Percentiles rank a stretch among this genome's conserved stretches.
Conservation (phyloP, 139 green algal genomes). For the Micractinium conductrix region DNA sequence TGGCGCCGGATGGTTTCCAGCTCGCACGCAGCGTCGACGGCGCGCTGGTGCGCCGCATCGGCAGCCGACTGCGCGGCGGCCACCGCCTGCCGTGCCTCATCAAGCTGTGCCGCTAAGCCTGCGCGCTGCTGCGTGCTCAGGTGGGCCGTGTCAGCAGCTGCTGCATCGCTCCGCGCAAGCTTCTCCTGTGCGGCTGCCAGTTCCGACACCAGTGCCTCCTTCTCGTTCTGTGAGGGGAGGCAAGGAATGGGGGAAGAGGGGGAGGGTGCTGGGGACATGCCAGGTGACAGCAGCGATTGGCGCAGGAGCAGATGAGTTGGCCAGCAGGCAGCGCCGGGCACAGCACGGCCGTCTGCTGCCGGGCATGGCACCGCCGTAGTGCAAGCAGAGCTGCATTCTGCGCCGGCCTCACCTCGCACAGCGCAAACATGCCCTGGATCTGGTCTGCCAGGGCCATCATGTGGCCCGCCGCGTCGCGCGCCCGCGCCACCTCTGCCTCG, state of each 20-base stretch:
- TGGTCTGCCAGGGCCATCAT: conserved; percentile 45
- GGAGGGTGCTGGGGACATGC: too few species aligned
- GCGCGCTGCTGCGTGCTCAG: not conserved
- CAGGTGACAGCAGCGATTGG: too few species aligned
- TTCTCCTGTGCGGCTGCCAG: conserved; percentile 11
- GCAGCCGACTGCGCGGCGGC: conserved; percentile 17
- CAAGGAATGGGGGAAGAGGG: not conserved
- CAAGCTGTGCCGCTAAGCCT: conserved; percentile 31
- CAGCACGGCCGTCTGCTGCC: too few species aligned
- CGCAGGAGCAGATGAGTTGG: too few species aligned
- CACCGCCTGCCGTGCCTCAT: conserved; percentile 32
- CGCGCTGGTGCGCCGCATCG: conserved; percentile 9
- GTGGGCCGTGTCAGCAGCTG: not conserved
- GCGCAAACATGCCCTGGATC: conserved; percentile 41
- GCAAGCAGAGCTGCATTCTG: too few species aligned
- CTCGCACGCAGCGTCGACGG: not conserved
- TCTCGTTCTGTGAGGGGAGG: conserved; percentile 13
- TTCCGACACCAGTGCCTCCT: conserved; percentile 8
- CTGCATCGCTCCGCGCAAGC: conserved; percentile 18
- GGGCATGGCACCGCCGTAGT: too few species aligned
- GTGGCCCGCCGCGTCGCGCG: conserved; percentile 33
- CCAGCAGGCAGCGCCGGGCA: too few species aligned
- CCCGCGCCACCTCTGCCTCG: conserved; percentile 20
- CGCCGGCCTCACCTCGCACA: conserved; percentile 40
- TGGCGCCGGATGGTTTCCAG: conserved; percentile 10